Evolutionary conservation across 768 basidiomycete species (phyloP), one percentile per base, ranked within the genome.

Genomic region (Lentinula sp.): DNA sequence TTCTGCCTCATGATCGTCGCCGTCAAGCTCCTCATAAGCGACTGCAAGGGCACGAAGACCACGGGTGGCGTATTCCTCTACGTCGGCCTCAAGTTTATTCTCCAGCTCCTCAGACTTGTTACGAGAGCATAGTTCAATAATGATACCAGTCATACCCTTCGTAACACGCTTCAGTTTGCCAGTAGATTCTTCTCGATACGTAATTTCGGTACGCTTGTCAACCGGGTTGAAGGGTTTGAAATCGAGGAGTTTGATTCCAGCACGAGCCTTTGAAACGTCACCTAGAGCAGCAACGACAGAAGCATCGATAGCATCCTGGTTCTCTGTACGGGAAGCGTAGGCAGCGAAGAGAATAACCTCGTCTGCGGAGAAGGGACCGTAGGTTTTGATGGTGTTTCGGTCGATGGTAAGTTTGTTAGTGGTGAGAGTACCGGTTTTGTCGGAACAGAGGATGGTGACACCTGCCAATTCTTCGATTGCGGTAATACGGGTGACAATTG

Each of bases 181-280:
- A n/a, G 91, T 82, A 7, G 93, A 82, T 74, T 95, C 89, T 73
- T 97, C 95, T 52, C 85, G 88, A 81, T 98, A 98, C 54, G 96
- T 98, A 73, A 96, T 95, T 79, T 98, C 96, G 62, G 96, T 98
- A 71, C 95, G 93, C 83, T 98, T 98, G 84, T 96, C 94, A 68
- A 95, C 94, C 55, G 96, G 96, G 82, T 98, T 97, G 85, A 98
- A 98, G 4, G 95, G 95, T 82, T 97, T 98, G 84, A 98, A 98
- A 77, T 98, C 95, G 71, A 98, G 82, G 49, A 98, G 87, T 73
- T 91, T 95, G 80, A 98, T 97, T 39, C 95, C 95, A 55, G 83
- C 84, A 65, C 95, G 95, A 62, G 96, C 95, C 60, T 84, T 84
- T 46, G 73, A 37, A 1, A 84, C 68, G 70, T 94, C 89, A 45